Evolutionary conservation across 805 yeast species (phyloP).

Genomic region (Candida xyloterini): DNA sequence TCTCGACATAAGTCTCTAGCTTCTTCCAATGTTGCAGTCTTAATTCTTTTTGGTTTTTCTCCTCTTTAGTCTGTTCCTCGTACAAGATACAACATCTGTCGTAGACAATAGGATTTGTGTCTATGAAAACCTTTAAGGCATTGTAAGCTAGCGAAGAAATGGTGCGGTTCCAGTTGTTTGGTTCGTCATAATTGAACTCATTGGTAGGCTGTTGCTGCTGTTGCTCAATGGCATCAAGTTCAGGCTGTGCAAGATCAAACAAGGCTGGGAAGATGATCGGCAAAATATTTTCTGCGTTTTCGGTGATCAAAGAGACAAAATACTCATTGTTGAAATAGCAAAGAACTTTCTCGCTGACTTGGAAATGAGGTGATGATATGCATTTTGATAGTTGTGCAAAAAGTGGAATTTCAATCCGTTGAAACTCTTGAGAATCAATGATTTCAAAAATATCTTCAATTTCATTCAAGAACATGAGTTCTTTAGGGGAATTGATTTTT

Average conservation of each 20-base stretch:
- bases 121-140: slow-evolving; percentile 89
- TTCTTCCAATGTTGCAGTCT: slow-evolving; percentile 69
- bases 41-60: slow-evolving; percentile 57
- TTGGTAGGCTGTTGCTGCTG: slow-evolving; percentile 28
- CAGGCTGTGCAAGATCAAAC: slow-evolving; percentile 67
- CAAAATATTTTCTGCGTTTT: slow-evolving; percentile 85
- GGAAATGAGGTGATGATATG: slow-evolving; percentile 93
- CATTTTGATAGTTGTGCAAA: slow-evolving; percentile 93
- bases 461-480: slow-evolving; percentile 92
- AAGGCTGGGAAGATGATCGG: slow-evolving; percentile 90
- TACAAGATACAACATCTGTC: slow-evolving; percentile 90
- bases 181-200: slow-evolving; percentile 42
- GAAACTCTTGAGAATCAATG: slow-evolving; percentile 89
- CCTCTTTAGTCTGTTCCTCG: slow-evolving; percentile 75
- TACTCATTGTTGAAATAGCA: slow-evolving; percentile 95
- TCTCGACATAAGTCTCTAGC: slow-evolving; percentile 57
- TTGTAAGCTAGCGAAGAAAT: slow-evolving; percentile 88
- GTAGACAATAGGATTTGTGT: slow-evolving; percentile 84
- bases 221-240: slow-evolving; percentile 31
- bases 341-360: slow-evolving; percentile 92
- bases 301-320: slow-evolving; percentile 84
- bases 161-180: slow-evolving; percentile 84
- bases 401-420: slow-evolving; percentile 86
- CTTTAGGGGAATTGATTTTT: slow-evolving; percentile 89
- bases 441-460: slow-evolving; percentile 96